phyloP scores from a whole-genome alignment of 2,329 filamentous ascomycete species.

The Venturia asperata region DNA sequence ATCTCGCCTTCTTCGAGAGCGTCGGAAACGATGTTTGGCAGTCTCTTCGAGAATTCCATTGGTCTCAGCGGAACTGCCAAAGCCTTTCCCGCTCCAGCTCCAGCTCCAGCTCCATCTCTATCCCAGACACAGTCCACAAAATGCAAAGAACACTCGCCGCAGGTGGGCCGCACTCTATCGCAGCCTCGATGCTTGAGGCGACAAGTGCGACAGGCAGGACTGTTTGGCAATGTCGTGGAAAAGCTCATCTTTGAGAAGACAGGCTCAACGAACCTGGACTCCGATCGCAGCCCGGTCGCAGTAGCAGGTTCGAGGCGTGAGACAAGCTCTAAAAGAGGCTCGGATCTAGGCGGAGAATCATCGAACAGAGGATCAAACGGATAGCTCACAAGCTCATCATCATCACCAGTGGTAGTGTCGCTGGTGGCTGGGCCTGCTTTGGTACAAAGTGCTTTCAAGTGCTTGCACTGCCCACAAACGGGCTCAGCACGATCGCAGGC shows the following conservation, averaged over 20 bases:
- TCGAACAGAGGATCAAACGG: neutral
- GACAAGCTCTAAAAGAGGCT: neutral
- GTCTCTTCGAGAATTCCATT: neutral
- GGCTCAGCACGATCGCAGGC: conserved; percentile 8
- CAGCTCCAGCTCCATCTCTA: neutral
- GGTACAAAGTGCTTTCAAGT: neutral
- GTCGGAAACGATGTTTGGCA: neutral
- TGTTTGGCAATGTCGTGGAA: neutral
- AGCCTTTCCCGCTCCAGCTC: neutral
- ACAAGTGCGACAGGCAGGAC: neutral
- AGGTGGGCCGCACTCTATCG: neutral
- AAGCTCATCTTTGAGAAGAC: neutral
- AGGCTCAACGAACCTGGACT: neutral
- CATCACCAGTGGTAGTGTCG: neutral
- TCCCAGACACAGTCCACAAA: neutral
- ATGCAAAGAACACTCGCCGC: neutral
- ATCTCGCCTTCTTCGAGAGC: conserved; percentile 5
- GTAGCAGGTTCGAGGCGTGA: neutral
- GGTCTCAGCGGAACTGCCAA: neutral
- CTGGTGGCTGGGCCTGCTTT: neutral
- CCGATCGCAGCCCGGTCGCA: neutral
- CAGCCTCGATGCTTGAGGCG: neutral
- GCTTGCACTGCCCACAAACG: conserved; percentile 1
- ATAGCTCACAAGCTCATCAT: neutral
- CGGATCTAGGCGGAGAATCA: neutral